phyloP scores from a whole-genome alignment of 177 flowering plant genomes.

The Vitis hybrid region DNA sequence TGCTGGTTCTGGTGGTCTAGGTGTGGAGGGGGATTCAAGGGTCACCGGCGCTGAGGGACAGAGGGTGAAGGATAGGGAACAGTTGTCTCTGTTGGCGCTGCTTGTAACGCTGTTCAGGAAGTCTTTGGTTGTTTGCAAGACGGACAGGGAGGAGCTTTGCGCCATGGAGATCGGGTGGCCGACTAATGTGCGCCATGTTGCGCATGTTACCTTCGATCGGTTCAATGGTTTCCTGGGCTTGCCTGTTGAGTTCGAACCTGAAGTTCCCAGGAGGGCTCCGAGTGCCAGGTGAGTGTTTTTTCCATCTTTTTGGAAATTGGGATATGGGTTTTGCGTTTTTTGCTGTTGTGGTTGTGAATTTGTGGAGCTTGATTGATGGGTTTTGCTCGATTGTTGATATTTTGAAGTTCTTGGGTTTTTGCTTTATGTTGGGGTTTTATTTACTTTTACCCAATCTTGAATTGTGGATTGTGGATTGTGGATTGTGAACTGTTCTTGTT shows the following conservation, averaged over 20 bases:
- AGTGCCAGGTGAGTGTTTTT: slow-evolving; percentile 74
- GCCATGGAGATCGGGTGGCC: slow-evolving; percentile 93
- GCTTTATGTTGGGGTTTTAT: too few species aligned
- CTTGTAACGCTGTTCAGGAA: slow-evolving; percentile 67
- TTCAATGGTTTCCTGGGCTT: slow-evolving; percentile 90
- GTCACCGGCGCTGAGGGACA: slow-evolving; percentile 27
- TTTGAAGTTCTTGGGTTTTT: too few species aligned
- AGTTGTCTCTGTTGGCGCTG: slow-evolving; percentile 71
- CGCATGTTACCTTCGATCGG: slow-evolving; percentile 89
- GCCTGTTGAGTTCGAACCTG: slow-evolving; percentile 92
- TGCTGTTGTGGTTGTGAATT: not conserved
- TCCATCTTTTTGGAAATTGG: not conserved
- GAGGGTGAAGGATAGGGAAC: slow-evolving; percentile 30
- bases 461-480: not conserved
- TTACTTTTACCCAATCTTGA: not conserved
- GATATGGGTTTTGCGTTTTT: slow-evolving; percentile 2
- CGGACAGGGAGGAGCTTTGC: slow-evolving; percentile 45
- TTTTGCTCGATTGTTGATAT: slow-evolving; percentile 2
- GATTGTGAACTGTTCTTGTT: not conserved
- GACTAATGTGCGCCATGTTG: slow-evolving; percentile 80
- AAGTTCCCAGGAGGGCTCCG: slow-evolving; percentile 80
- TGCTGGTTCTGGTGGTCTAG: not conserved
- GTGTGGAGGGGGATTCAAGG: slow-evolving; percentile 5
- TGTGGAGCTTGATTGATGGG: not conserved
- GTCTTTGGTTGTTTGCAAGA: slow-evolving; percentile 56